phyloP scores from a whole-genome alignment of 768 basidiomycete species.

The Trametes cinnabarina region DNA sequence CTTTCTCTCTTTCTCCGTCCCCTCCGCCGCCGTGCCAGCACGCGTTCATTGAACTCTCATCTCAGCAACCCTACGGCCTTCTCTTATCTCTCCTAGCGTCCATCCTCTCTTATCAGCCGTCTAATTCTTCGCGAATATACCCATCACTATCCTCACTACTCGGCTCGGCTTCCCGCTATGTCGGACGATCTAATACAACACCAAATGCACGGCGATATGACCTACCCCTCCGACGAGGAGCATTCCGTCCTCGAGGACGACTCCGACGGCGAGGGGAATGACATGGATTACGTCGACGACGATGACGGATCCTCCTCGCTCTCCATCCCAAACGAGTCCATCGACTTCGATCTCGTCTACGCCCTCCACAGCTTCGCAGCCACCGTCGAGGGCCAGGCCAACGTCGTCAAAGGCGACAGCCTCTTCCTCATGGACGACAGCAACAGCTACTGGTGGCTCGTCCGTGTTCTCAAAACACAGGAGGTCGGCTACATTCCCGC shows the following conservation, averaged over 20 bases:
- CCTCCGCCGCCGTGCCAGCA: conserved; percentile 5
- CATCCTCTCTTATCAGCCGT: background rate
- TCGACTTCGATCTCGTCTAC: conserved; percentile 91
- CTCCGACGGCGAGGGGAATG: conserved; percentile 70
- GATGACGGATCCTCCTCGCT: conserved; percentile 78
- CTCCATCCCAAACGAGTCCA: conserved; percentile 87
- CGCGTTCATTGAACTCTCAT: background rate
- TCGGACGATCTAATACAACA: conserved; percentile 49
- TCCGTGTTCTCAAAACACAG: conserved; percentile 96
- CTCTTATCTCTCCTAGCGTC: background rate
- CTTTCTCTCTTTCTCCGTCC: background rate
- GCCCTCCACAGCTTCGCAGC: conserved; percentile 96
- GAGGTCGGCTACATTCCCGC: conserved; percentile 99
- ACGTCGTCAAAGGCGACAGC: conserved; percentile 97
- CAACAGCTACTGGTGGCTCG: conserved; percentile 99
- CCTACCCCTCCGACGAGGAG: conserved; percentile 63
- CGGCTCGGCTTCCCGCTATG: background rate
- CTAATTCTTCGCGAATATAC: background rate
- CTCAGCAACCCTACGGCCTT: conserved; percentile 1
- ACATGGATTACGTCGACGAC: conserved; percentile 64
- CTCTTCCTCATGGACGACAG: conserved; percentile 96
- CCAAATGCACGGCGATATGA: conserved; percentile 48
- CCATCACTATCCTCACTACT: background rate
- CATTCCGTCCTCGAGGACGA: conserved; percentile 87
- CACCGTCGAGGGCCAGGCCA: conserved; percentile 97